Base-by-base conservation (phyloP, 805 yeast genomes). In the Cyberlindnera misumaiensis region DNA sequence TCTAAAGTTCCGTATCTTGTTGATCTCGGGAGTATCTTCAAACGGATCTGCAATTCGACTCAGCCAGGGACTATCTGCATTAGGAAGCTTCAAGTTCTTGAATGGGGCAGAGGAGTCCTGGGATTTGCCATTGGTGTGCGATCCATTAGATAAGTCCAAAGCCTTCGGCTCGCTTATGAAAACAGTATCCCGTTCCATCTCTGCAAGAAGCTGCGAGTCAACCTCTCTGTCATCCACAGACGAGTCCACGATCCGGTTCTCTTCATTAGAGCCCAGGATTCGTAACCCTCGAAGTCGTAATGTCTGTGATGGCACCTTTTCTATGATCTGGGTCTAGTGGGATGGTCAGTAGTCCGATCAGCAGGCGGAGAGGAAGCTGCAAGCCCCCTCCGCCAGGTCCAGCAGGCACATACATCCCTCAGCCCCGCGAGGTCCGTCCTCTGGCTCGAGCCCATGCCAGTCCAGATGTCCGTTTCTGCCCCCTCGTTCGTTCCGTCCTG, bases 31-130 rank as follows among this genome's bases (percentile, higher is more conserved):
- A 1, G 59, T 53, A 11, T 51, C 56, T 25, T 57, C 62, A 43
- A 68, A 68, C 6, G 73, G 73, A 41, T 68, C 57, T 20, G 45
- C 51, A 14, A 65, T 48, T 25, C 56, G 57, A 16, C 48, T 53
- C 13, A 64, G 37, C 50, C 56, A 52, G 4, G 59, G 54, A n/a
- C 49, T 48, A 13, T 44, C 44, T 3, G 46, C 24, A 13, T 47
- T 41, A 3, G 24, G 31, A 17, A 46, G 26, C 26, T 40, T 36
- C 11, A 47, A 11, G 2, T 40, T 31, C 13, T 43, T 48, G 34
- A 47, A 44, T 1, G 62, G 57, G 2, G 58, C 29, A 6, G 43
- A 41, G 4, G 47, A 41, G 47, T 29, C 28, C 39, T 35, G 32
- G 6, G 24, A 29, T 17, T 18, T 35, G 26, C 11, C 26, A 12